Percentiles rank a stretch among this genome's conserved stretches.
Conservation (phyloP, 306 rosid species). For the Carpinus viminea region DNA sequence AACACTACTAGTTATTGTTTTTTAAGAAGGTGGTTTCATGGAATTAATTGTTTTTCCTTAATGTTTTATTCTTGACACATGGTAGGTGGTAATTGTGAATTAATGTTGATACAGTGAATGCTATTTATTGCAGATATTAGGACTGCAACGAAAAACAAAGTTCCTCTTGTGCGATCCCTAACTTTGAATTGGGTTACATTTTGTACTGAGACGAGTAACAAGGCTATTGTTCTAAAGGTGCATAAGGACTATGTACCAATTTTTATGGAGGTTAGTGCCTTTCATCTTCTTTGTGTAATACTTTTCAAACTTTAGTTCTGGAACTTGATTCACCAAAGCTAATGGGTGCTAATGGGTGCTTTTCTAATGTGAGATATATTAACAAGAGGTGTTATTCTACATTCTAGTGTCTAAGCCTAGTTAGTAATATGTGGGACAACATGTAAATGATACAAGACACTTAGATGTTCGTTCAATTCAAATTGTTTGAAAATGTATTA, state of each 20-base stretch:
- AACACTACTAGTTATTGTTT: not conserved
- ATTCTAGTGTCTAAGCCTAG: not conserved
- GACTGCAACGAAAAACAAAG: slow-evolving; percentile 89
- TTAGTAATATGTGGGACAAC: not conserved
- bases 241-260: slow-evolving; percentile 99
- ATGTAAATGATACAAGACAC: not conserved
- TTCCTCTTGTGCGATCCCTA: slow-evolving; percentile 91
- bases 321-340: not conserved
- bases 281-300: not conserved
- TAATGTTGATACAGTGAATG: slow-evolving; percentile 24
- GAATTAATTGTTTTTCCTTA: not conserved
- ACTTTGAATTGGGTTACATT: slow-evolving; percentile 87
- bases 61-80: not conserved
- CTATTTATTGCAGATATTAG: slow-evolving; percentile 66
- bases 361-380: not conserved
- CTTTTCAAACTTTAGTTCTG: not conserved
- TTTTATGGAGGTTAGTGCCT: slow-evolving; percentile 89
- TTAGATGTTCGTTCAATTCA: too few relatives aligned
- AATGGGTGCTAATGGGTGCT: not conserved
- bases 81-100: slow-evolving; percentile 17
- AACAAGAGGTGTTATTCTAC: not conserved
- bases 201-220: slow-evolving; percentile 91
- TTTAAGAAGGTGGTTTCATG: slow-evolving; percentile 12
- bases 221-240: slow-evolving; percentile 66
- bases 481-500: too few relatives aligned